These are phyloP conservation scores for Novakomyces olei DNA, from an alignment of 805 yeast species.

Conservation along the genomic window DNA sequence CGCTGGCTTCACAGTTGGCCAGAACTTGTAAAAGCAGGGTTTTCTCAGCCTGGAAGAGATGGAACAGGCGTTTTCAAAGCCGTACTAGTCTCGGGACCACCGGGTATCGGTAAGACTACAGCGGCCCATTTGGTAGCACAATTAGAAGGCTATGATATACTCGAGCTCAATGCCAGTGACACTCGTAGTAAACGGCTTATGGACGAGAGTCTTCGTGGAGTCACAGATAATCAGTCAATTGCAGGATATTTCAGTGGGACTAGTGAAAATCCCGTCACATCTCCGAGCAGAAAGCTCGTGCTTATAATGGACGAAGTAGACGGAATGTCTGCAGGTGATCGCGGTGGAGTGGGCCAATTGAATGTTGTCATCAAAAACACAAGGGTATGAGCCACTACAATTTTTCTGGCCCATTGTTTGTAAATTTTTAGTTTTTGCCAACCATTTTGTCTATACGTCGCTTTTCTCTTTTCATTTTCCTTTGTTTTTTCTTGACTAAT, in stretches of 20 bases:
- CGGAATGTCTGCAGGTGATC: constrained; percentile 97
- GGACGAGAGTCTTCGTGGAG: constrained; percentile 42
- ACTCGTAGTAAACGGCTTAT: constrained; percentile 67
- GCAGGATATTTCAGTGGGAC: constrained; percentile 41
- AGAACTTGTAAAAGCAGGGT: constrained; percentile 23
- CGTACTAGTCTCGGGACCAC: constrained; percentile 73
- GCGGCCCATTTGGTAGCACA: constrained; percentile 69
- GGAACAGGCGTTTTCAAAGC: constrained; percentile 59
- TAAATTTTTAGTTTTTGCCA: background rate
- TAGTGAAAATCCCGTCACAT: constrained; percentile 6
- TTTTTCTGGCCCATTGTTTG: no score
- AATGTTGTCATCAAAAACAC: constrained; percentile 72
- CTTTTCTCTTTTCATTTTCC: no score
- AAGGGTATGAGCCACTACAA: no score
- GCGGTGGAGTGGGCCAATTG: constrained; percentile 93
- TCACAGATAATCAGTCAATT: constrained; percentile 62
- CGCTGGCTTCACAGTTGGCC: constrained; percentile 70
- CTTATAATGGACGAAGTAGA: constrained; percentile 97
- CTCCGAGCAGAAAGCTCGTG: constrained; percentile 39
- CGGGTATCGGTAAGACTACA: constrained; percentile 87
- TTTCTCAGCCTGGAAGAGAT: constrained; percentile 35
- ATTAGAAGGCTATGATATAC: constrained; percentile 54
- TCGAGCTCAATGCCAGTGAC: constrained; percentile 77
- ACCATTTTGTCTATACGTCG: background rate
- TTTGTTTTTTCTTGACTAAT: no score